Base-by-base conservation (phyloP, 441 rosid species). In the Bruguiera hainesii region DNA sequence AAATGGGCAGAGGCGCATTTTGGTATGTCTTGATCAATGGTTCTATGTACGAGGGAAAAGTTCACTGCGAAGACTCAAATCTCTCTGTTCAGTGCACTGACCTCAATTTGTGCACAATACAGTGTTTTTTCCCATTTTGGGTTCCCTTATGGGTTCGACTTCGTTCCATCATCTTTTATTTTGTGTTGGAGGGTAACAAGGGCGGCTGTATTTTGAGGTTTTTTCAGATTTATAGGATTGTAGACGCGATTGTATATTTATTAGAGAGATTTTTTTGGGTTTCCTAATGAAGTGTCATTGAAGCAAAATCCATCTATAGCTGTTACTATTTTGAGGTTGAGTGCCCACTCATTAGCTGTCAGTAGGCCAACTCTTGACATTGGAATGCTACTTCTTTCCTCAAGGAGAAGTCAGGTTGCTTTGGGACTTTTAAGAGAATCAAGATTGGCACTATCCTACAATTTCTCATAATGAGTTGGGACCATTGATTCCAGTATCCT, bases 171-270 rank as follows among this genome's bases (percentile, higher is more conserved):
- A 63, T 59, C 30, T 48, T 66, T 75, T 67, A 72, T 76, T 33
- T 55, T 66, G 72, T 77, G 70, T 56, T 65, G 18, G 48, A 61
- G 53, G 64, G 37, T 26, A 64, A 15, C 48, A 58, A 18, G 61
- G 72, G 23, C 35, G 9, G 18, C 42, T 18, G 60, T 57, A 50
- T 66, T 53, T 26, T 60, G 56, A 61, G 69, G 67, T 30, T 69
- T 68, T 55, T 55, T 72, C 30, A 49, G 71, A 58, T 63, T 75
- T 78, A 56, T 56, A 58, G 52, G 61, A 65, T 31, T 72, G 42
- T 63, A 63, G 35, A 64, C 74, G 64, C 50, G 68, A 65, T 60
- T 81, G 87, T 81, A 81, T 33, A 75, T 83, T 19, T 51, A 59
- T 13, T 61, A 42, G 66, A 37, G 58, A 23, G 28, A 51, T 39